Base-by-base conservation (phyloP, 352 stramenopile genomes). In the Phytopythium cucurbitacearum region DNA sequence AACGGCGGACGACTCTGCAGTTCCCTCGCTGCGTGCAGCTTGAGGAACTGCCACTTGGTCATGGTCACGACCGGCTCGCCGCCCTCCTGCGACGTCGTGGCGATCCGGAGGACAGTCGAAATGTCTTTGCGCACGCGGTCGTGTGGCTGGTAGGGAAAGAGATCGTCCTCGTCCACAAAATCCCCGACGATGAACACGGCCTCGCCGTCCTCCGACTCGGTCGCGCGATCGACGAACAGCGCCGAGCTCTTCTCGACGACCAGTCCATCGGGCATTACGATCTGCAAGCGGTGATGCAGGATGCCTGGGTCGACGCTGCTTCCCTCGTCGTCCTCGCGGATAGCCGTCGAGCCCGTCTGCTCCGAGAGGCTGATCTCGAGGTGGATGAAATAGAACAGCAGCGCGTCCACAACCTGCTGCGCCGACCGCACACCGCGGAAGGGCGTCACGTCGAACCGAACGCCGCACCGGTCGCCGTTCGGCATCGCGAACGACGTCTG, bases 321-420 rank as follows among this genome's bases (percentile, higher is more conserved):
- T 1, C 55, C 48, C 7, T 58, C 53, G 44, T 80, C 65, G 54
- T 80, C 69, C 51, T 83, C 73, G 8, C 73, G 69, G 41, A 80
- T 70, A 3, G 67, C 76, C 32, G 75, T 73, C 48, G 76, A 58
- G 42, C 69, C 73, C 10, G 75, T 64, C 21, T 65, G 63, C 53
- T 86, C 72, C 5, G 75, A 79, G 50, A 82, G 68, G 15, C 59
- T 84, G 59, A 86, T 81, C 57, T 87, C 76, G 28, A 87, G 61
- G 59, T 85, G 82, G 50, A 49, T 59, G 7, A 76, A 71, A 51
- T 78, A 83, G 41, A 71, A 87, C 16, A 69, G 56, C 21, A 80
- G 46, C 5, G 76, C 62, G 12, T 81, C 64, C 38, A 76, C 80
- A 11, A 83, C 63, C 32, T 69, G 56, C 33, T 67, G 64, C 3